Base-by-base conservation (phyloP, 495 filamentous ascomycete species). In the Gamarada debralockiae region DNA sequence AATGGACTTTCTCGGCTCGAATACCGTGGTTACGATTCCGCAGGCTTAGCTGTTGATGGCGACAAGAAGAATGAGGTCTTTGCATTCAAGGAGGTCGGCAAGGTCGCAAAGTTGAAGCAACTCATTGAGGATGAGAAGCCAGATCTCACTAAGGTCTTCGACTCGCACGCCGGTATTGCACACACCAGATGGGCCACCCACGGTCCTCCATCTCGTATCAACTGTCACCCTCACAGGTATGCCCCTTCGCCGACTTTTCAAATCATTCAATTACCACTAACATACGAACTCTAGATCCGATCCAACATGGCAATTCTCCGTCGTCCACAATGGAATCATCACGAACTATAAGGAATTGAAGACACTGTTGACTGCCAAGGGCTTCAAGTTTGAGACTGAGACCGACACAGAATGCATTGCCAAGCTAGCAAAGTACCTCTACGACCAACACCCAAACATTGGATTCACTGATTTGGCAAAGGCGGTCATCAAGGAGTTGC, bases 261-360 rank as follows among this genome's bases (percentile, higher is more conserved):
- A 7, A 38, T 17, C 50, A 15, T 20, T 22, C 20, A 27, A 31
- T 23, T 15, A 7, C 33, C 12, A 33, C 44, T 47, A 33, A 47
- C 44, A 1, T 47, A 4, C 15, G 29, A 17, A 41, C 25, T 24
- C 14, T 55, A 77, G 76, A 66, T 80, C 76, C 39, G 93, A 98
- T 65, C 83, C 86, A 62, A 87, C 75, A 61, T 97, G 91, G 90
- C 84, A 97, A 71, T 98, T 98, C 68, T 81, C 90, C 53, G 87
- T 98, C 61, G 92, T 97, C 38, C 93, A 98, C 84, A 98, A 98
- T 71, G 93, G 93, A 67, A 98, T 98, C 78, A 98, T 98, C 75
- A 98, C 93, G 75, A 98, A 98, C 79, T 98, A 98, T 82, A 98
- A 98, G 76, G 93, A 98, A 76, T 75, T 98, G 61, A 96, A 92